Conservation (phyloP, 2,329 filamentous ascomycete species). For the Ascochyta rabiei region DNA sequence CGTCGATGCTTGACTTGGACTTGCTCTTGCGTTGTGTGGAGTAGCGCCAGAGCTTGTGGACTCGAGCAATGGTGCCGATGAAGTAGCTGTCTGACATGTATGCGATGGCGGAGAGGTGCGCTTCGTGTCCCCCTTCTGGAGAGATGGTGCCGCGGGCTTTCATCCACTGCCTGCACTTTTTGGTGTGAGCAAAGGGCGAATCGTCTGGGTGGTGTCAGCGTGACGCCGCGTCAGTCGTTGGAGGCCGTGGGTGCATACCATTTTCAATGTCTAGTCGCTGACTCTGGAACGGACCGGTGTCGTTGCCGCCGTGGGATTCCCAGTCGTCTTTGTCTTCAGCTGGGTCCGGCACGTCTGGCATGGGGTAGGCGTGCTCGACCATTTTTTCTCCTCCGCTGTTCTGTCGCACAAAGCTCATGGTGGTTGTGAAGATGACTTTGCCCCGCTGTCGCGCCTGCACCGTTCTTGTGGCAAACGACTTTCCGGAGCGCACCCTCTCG, state of each 20-base stretch:
- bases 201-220: slow-evolving; percentile 45
- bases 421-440: slow-evolving; percentile 92
- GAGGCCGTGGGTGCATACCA: slow-evolving; percentile 38
- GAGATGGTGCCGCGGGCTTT: slow-evolving; percentile 77
- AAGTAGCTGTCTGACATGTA: slow-evolving; percentile 95
- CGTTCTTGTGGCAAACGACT: slow-evolving; percentile 87
- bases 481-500: slow-evolving; percentile 88
- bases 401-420: slow-evolving; percentile 82
- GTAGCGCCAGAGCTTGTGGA: slow-evolving; percentile 81
- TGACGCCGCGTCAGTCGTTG: background rate
- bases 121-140: slow-evolving; percentile 72
- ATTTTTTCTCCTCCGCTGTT: slow-evolving; percentile 61
- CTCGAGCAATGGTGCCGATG: slow-evolving; percentile 82
- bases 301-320: slow-evolving; percentile 39
- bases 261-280: slow-evolving; percentile 64
- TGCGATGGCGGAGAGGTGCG: slow-evolving; percentile 85
- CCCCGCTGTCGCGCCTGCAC: slow-evolving; percentile 94
- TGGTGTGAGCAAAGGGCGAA: slow-evolving; percentile 64
- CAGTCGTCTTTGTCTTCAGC: slow-evolving; percentile 47
- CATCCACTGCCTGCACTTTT: slow-evolving; percentile 72
- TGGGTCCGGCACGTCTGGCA: slow-evolving; percentile 55
- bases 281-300: slow-evolving; percentile 62
- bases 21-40: slow-evolving; percentile 54
- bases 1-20: slow-evolving; percentile 48
- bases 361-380: slow-evolving; percentile 69